A percentile compares a stretch with the other conserved stretches of the same genome.
Conservation (phyloP, 2,329 filamentous ascomycete species). For the Herpotrichia juniperi region DNA sequence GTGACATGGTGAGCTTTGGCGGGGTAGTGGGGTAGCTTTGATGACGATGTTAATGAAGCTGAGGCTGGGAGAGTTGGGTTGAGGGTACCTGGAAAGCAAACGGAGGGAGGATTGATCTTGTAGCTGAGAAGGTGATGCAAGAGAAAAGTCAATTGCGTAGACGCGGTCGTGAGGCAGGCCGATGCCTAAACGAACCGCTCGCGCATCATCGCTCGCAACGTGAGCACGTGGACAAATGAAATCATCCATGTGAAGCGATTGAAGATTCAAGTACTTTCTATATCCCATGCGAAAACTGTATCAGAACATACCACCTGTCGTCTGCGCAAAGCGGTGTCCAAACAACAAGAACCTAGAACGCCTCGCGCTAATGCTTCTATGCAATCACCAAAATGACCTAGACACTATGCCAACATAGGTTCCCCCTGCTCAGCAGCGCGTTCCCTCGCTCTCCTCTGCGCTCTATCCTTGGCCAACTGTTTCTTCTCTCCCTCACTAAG, state of each 20-base stretch:
- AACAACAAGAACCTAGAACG: slow-evolving; percentile 26
- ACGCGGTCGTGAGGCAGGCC: neutral
- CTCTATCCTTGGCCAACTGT: slow-evolving; percentile 38
- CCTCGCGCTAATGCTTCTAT: slow-evolving; percentile 40
- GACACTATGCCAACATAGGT: slow-evolving; percentile 43
- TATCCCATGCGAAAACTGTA: slow-evolving; percentile 4
- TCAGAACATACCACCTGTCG: neutral
- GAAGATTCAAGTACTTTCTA: neutral
- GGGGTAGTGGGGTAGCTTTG: slow-evolving; percentile 9
- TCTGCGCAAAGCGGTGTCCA: neutral
- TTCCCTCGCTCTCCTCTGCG: slow-evolving; percentile 39
- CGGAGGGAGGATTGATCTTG: no score
- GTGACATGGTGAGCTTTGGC: slow-evolving; percentile 29
- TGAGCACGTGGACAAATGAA: slow-evolving; percentile 25
- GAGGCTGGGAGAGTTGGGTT: no score
- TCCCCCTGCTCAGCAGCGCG: slow-evolving; percentile 40
- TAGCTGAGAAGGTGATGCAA: no score
- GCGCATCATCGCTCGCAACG: slow-evolving; percentile 13
- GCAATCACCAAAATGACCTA: neutral
- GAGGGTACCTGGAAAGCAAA: no score
- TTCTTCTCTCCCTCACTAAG: slow-evolving; percentile 35
- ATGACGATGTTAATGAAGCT: no score
- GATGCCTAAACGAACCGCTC: slow-evolving; percentile 1
- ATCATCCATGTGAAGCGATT: neutral
- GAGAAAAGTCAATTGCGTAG: no score